Conservation (phyloP, 495 filamentous ascomycete species). For the Rhypophila decipiens region DNA sequence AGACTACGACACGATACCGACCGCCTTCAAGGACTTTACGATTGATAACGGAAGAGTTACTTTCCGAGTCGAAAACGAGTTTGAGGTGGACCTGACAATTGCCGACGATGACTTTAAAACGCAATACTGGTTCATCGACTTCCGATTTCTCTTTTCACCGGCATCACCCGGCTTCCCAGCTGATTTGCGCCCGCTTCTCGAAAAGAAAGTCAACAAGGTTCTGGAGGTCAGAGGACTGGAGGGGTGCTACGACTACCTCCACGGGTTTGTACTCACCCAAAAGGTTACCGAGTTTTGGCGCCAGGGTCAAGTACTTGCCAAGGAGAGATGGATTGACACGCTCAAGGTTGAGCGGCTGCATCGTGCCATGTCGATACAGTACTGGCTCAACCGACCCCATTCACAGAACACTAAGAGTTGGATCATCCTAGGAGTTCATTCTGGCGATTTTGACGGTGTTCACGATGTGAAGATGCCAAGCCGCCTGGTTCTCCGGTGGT, state of each 20-base stretch:
- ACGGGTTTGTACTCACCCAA: conserved; percentile 77
- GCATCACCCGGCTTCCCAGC: conserved; percentile 52
- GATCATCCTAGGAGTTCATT: conserved; percentile 78
- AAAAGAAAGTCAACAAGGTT: conserved; percentile 60
- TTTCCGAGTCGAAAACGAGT: conserved; percentile 75
- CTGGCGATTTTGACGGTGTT: conserved; percentile 39
- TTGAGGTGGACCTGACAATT: conserved; percentile 87
- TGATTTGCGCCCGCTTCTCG: conserved; percentile 55
- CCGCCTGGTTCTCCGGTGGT: conserved; percentile 69
- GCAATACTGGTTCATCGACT: conserved; percentile 90
- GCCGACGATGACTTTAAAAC: conserved; percentile 70
- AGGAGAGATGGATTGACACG: conserved; percentile 65
- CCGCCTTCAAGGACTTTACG: conserved; percentile 62
- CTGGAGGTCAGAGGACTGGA: conserved; percentile 58
- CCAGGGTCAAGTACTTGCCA: conserved; percentile 64
- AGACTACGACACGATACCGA: conserved; percentile 70
- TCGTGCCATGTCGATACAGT: conserved; percentile 77
- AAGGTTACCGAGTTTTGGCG: conserved; percentile 74
- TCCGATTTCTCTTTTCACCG: conserved; percentile 76
- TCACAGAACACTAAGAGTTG: conserved; percentile 66
- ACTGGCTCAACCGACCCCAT: conserved; percentile 63
- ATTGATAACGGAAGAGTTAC: conserved; percentile 78
- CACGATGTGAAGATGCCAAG: conserved; percentile 34
- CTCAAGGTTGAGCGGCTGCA: conserved; percentile 69
- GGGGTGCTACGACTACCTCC: conserved; percentile 78